Conservation (phyloP, 768 basidiomycete species). For the Phanerochaete sordida region DNA sequence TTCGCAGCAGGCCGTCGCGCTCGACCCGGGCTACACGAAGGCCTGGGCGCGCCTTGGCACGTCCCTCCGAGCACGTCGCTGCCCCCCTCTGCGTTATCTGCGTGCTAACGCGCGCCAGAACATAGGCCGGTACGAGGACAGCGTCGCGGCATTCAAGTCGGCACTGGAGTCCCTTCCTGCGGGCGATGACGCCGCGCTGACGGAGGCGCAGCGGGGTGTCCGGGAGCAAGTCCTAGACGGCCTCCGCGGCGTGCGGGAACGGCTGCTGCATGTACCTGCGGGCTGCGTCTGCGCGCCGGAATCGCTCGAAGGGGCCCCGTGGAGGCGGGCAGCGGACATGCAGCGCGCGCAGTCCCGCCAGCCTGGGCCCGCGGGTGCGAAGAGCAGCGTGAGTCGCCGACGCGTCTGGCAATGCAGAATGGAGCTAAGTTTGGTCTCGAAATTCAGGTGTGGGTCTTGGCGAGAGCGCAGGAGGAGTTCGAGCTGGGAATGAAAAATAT, state of each 20-base stretch:
- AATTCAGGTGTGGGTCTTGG: too few species aligned
- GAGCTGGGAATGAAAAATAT: not conserved
- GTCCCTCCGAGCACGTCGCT: slow-evolving; percentile 11
- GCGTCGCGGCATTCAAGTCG: slow-evolving; percentile 20
- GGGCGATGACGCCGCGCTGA: slow-evolving; percentile 30
- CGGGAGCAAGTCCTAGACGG: not conserved
- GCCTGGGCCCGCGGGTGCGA: too few species aligned
- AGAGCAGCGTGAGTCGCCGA: too few species aligned
- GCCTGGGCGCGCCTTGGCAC: slow-evolving; percentile 39
- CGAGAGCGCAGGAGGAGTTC: too few species aligned
- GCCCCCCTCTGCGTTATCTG: slow-evolving; percentile 11
- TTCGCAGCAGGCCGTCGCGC: slow-evolving; percentile 36
- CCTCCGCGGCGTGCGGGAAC: not conserved
- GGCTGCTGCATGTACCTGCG: too few species aligned
- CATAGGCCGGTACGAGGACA: not conserved
- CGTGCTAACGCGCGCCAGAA: too few species aligned
- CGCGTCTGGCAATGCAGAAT: not conserved
- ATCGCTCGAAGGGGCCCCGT: too few species aligned
- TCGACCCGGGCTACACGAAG: slow-evolving; percentile 40
- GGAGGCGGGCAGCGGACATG: too few species aligned
- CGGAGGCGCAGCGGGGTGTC: slow-evolving; percentile 27
- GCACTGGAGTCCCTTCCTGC: slow-evolving; percentile 31
- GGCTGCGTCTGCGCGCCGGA: too few species aligned
- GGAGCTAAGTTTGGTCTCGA: not conserved
- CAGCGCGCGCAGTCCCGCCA: too few species aligned